These are phyloP conservation scores for Malassezia dermatis DNA, from an alignment of 1,284 basidiomycete genomes.

Conservation along the genomic window DNA sequence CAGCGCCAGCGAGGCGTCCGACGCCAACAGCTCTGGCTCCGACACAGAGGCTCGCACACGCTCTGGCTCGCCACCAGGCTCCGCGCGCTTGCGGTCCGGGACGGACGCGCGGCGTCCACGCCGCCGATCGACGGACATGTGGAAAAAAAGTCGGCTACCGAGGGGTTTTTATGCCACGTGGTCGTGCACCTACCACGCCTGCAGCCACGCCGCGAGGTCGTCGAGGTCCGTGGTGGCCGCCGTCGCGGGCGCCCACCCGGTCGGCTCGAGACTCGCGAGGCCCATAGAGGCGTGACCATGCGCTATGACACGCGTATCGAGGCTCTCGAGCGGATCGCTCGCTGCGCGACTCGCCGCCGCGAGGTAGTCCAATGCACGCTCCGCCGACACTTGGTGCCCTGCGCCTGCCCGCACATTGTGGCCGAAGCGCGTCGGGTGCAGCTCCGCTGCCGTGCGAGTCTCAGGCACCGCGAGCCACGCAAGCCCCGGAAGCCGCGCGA, in stretches of 20 bases:
- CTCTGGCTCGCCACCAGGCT: conserved; percentile 9
- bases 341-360: conserved; percentile 9
- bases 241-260: conserved; percentile 4
- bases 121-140: conserved; percentile 1
- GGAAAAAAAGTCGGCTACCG: background rate
- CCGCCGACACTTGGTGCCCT: conserved; percentile 29
- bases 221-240: conserved; percentile 1
- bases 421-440: conserved; percentile 22
- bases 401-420: conserved; percentile 16
- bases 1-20: conserved; percentile 3
- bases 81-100: conserved; percentile 14
- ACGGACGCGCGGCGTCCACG: background rate
- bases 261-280: conserved; percentile 27
- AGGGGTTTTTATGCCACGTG: background rate
- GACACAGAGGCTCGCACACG: background rate
- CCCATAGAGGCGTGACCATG: conserved; percentile 27
- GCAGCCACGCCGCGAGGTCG: conserved; percentile 23
- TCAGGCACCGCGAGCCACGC: conserved; percentile 9
- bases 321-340: conserved; percentile 18
- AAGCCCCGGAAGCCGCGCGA: conserved; percentile 4
- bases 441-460: conserved; percentile 8
- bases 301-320: conserved; percentile 31
- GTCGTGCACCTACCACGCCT: conserved; percentile 14
- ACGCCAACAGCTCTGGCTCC: conserved; percentile 2
- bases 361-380: conserved; percentile 36